These are phyloP conservation scores for Cytidiella melzeri DNA, from an alignment of 768 basidiomycete species.

Conservation along the genomic window DNA sequence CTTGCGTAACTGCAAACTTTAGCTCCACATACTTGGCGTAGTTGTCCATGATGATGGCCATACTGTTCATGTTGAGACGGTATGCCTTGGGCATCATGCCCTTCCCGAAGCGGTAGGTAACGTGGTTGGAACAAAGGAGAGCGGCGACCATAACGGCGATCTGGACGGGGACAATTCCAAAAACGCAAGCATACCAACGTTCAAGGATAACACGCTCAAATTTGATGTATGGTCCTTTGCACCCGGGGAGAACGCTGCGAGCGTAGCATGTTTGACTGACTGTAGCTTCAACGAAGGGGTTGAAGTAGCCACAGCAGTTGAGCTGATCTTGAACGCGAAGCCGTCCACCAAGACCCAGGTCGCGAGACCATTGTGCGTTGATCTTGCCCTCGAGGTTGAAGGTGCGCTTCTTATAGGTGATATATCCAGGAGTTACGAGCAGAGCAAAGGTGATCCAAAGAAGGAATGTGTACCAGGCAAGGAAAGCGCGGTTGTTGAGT, in stretches of 20 bases:
- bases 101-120: conserved; percentile 84
- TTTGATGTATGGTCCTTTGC: conserved; percentile 56
- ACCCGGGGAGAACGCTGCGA: conserved; percentile 64
- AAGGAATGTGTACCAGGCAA: conserved; percentile 65
- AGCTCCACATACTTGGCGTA: conserved; percentile 64
- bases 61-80: conserved; percentile 61
- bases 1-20: conserved; percentile 8
- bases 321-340: conserved; percentile 69
- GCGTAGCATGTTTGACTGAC: conserved; percentile 70
- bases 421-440: conserved; percentile 70
- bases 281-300: conserved; percentile 76
- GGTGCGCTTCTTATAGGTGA: conserved; percentile 65
- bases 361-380: conserved; percentile 69
- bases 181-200: conserved; percentile 61
- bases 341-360: conserved; percentile 52
- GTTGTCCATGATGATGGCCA: conserved; percentile 82
- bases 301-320: conserved; percentile 76
- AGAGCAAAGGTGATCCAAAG: conserved; percentile 71
- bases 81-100: conserved; percentile 86
- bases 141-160: conserved; percentile 55
- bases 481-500: conserved; percentile 79
- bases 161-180: conserved; percentile 64
- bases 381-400: conserved; percentile 83
- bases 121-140: conserved; percentile 73
- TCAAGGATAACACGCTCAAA: conserved; percentile 51